Evolutionary conservation across 257 asterid genomes (phyloP), one percentile per base, ranked within the genome.

Genomic region (Gardenia jasminoides): DNA sequence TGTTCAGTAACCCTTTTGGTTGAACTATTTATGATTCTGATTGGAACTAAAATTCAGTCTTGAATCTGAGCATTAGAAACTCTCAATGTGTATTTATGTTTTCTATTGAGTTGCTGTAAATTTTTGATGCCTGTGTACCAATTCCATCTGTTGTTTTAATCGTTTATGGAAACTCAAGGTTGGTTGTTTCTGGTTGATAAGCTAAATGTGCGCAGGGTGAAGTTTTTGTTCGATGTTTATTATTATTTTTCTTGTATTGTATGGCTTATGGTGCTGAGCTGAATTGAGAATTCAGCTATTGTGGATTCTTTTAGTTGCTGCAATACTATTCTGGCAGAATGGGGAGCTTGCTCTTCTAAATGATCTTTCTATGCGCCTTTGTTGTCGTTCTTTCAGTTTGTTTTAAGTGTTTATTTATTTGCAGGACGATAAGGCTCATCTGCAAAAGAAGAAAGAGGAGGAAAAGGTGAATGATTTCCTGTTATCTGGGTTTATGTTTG

Each of bases 371-470:
- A 0, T 12, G 4, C 16, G 3, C 58, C 47, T 33, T n/a, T 36
- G 1, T 56, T n/a, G 7, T 58, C 13, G 9, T 71, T 13, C 70
- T 71, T 59, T n/a, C 20, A 15, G 30, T 39, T 36, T 43, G 41
- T 48, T 17, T 17, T 41, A 19, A 50, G 61, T 16, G 58, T 3
- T 16, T 6, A 30, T 43, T 62, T 43, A 12, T 72, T 79, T 84
- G 88, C 88, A 91, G 97, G 65, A 67, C 20, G 97, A 92, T 83
- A 87, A 82, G 85, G 94, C 92, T 78, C 83, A 80, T 78, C 80
- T 92, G 79, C 92, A 88, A 81, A 92, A 91, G 91, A 92, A 91
- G 89, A 92, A 90, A 85, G 97, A 92, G 0, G 97, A 92, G 85
- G 96, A 92, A 79, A 91, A 91, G 97, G 97, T 89, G 62, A 70